A percentile compares a stretch with the other conserved stretches of the same genome.
Evolutionary conservation across 2,329 filamentous ascomycete genomes (phyloP).

Genomic region (Trichocomaceae sp.): DNA sequence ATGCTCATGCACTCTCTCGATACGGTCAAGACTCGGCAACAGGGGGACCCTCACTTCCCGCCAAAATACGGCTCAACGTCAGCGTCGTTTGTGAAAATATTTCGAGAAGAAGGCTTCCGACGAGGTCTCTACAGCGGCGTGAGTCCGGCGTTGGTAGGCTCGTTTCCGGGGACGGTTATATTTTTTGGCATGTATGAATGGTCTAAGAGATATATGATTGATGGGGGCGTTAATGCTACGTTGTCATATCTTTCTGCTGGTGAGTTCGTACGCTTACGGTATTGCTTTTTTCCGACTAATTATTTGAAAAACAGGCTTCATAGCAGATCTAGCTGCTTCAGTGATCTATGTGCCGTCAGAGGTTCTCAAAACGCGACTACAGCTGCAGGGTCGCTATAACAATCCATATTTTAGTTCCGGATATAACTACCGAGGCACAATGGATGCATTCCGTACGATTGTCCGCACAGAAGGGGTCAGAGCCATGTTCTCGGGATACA

Average conservation of each 20-base stretch:
- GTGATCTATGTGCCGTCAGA: constrained; percentile 95
- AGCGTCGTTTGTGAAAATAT: constrained; percentile 86
- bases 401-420: constrained; percentile 90
- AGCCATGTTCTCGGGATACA: constrained; percentile 94
- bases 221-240: constrained; percentile 72
- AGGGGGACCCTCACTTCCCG: constrained; percentile 88
- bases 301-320: constrained; percentile 59
- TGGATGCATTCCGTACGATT: constrained; percentile 81
- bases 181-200: constrained; percentile 97
- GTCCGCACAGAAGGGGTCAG: constrained; percentile 71
- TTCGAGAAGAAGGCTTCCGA: constrained; percentile 80
- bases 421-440: constrained; percentile 87
- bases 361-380: constrained; percentile 92
- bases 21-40: constrained; percentile 96
- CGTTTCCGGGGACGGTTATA: constrained; percentile 85
- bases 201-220: constrained; percentile 84
- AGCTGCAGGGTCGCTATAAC: constrained; percentile 90
- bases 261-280: constrained; percentile 35
- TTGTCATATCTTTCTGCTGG: constrained; percentile 80
- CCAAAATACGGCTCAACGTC: constrained; percentile 88
- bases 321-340: constrained; percentile 87
- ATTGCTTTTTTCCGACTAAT: background rate
- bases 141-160: constrained; percentile 80
- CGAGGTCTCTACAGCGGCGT: constrained; percentile 91
- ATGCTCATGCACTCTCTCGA: constrained; percentile 98